Percentiles rank a stretch among this genome's conserved stretches.
These are phyloP conservation scores for Dunaliella primolecta DNA, from an alignment of 139 green algal species.

Conservation along the genomic window DNA sequence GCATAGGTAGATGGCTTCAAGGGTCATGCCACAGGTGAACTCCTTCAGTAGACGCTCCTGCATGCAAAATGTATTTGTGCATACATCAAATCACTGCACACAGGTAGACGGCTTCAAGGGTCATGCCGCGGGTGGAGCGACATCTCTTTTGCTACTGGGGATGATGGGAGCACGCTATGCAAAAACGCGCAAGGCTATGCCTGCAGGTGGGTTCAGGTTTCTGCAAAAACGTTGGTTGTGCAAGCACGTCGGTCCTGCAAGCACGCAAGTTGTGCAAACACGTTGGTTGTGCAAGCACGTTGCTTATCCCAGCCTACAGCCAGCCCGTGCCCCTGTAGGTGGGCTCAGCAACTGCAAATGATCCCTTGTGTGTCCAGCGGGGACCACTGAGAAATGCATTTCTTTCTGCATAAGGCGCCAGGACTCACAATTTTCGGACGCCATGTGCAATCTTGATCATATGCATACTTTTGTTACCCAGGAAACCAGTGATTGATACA, in stretches of 20 bases:
- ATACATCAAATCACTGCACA: background rate
- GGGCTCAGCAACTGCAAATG: too few relatives aligned
- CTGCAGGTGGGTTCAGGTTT: background rate
- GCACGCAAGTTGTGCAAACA: background rate
- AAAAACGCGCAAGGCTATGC: constrained; percentile 4
- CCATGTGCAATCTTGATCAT: too few relatives aligned
- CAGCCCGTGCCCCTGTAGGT: too few relatives aligned
- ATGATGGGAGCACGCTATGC: background rate
- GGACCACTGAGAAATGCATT: background rate
- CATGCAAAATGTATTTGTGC: background rate
- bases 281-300: background rate
- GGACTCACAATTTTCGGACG: too few relatives aligned
- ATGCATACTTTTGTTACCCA: too few relatives aligned
- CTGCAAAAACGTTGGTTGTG: background rate
- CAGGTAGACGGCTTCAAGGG: background rate
- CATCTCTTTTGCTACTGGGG: background rate
- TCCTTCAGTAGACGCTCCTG: background rate
- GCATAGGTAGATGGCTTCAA: background rate
- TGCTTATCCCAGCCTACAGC: too few relatives aligned
- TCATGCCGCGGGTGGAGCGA: background rate
- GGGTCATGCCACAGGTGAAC: background rate
- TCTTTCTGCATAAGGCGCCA: background rate
- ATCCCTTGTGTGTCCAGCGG: too few relatives aligned
- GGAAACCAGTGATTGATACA: too few relatives aligned
- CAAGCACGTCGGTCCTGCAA: too few relatives aligned